Base-by-base conservation (phyloP, 2,329 filamentous ascomycete species). In the Aspergillus novoparasiticus region DNA sequence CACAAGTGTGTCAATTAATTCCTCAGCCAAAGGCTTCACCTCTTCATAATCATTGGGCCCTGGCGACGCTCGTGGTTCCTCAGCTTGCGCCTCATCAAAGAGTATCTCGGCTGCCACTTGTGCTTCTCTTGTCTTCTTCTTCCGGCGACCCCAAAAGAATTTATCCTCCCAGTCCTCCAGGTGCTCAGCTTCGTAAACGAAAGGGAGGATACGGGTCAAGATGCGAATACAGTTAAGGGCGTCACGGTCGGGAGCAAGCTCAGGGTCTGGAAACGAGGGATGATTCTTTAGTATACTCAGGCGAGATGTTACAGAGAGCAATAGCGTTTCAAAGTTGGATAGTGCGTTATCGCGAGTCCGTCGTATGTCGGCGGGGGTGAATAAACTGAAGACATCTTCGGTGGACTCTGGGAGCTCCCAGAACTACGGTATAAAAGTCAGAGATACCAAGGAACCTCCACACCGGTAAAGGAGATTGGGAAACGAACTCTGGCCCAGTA, bases 361-460 rank as follows among this genome's bases (percentile, higher is more conserved):
- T 66, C 94, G 91, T 67, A 97, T 94, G 76, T 96, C 92, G 63
- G 90, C 88, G 6, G 93, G 89, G 43, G 94, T 93, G 80, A 97
- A 98, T 65, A 98, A 87, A 75, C 93, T 96, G 83, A 98, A 98
- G 73, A 99, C 89, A 83, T 99, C 95, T 76, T 98, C 95, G 58
- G 92, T 89, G 16, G 93, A 94, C 79, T 98, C 95, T 66, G 95
- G 95, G 50, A 99, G 89, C 79, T 97, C 92, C 94, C 94, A 98
- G 82, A 98, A 98, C 91, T 97, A 61, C 12, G 60, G n/a, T 30
- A 43, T 28, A 12, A 56, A 16, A 19, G 64, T 78, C 59, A 80
- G 73, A 50, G 21, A 50, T 16, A 59, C 14, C 19, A 8, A 46
- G 26, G 9, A 30, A 34, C 39, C 43, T 46, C n/a, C 26, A 54